Conservation (phyloP, 2,329 filamentous ascomycete species). For the Penicillium sp. region DNA sequence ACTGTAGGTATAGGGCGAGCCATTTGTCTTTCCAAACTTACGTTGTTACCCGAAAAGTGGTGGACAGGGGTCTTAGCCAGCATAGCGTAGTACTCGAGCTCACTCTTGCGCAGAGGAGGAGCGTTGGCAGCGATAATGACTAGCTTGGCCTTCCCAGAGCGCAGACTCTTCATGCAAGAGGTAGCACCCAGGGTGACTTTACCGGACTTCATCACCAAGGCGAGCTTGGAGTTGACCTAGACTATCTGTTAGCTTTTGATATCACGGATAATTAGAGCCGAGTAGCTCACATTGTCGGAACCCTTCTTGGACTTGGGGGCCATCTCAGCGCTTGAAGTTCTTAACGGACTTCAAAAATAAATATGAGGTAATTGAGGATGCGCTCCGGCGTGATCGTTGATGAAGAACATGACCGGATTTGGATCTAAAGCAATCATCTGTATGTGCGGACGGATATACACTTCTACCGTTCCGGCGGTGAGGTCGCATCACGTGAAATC, state of each 20-base stretch:
- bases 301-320: constrained; percentile 72
- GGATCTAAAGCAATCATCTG: constrained; percentile 2
- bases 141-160: constrained; percentile 96
- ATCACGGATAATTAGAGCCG: neutral
- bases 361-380: constrained; percentile 19
- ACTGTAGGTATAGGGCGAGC: neutral
- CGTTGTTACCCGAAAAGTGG: constrained; percentile 98
- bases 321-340: constrained; percentile 50
- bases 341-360: constrained; percentile 10
- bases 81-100: constrained; percentile 94
- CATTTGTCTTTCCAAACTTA: constrained; percentile 60
- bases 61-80: constrained; percentile 91
- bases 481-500: neutral
- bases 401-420: constrained; percentile 1
- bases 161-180: constrained; percentile 83
- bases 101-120: constrained; percentile 93
- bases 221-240: constrained; percentile 66
- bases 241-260: constrained; percentile 4
- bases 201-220: constrained; percentile 65
- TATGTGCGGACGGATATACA: constrained; percentile 5
- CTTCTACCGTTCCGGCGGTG: constrained; percentile 8
- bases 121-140: constrained; percentile 96
- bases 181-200: constrained; percentile 84
- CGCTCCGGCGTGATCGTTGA: constrained; percentile 35
- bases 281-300: constrained; percentile 60